These are phyloP conservation scores for Pholiota conissans DNA, from an alignment of 768 basidiomycete species.

Conservation along the genomic window DNA sequence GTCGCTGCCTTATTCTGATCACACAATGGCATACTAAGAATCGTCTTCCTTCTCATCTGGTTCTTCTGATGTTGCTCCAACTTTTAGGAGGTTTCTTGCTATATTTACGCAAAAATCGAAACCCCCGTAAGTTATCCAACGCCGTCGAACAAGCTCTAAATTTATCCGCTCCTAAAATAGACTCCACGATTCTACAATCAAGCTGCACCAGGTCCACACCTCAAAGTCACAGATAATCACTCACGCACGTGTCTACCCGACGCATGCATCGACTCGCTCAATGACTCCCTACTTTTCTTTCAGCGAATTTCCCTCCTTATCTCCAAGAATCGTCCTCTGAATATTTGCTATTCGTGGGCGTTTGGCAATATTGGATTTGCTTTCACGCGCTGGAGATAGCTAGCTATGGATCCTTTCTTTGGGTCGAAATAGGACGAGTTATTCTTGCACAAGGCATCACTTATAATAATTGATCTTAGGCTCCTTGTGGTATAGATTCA, in stretches of 20 bases:
- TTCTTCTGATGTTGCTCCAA: background rate
- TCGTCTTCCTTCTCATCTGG: background rate
- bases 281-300: background rate
- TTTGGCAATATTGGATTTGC: background rate
- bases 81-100: background rate
- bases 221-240: background rate
- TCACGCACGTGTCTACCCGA: background rate
- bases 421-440: background rate
- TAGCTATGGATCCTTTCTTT: background rate
- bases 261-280: background rate
- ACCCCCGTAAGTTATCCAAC: background rate
- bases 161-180: background rate
- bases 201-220: background rate
- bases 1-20: too few species aligned
- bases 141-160: background rate
- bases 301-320: conserved; percentile 6
- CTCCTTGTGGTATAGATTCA: background rate
- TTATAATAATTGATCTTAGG: background rate
- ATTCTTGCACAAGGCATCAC: background rate
- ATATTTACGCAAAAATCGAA: background rate
- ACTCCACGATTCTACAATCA: background rate
- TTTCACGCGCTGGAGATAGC: background rate
- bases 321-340: background rate
- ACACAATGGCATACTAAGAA: too few species aligned
- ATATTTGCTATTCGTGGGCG: background rate